Percentiles rank a stretch among this genome's conserved stretches.
Conservation (phyloP, 345 rosid genomes). For the Populus simonii region DNA sequence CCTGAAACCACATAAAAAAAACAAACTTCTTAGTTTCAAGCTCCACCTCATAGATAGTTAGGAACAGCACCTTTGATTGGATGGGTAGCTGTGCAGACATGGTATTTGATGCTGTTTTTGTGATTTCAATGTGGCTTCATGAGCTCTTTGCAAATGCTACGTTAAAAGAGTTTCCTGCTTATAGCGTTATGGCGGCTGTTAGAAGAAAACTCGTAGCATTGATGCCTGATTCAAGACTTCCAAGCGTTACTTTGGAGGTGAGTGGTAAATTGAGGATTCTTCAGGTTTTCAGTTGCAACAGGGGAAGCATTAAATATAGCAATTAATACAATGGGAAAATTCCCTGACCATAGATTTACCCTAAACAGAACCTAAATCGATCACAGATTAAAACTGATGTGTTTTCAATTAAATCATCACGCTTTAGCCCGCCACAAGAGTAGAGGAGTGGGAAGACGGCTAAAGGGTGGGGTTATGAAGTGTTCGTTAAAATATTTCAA, state of each 20-base stretch:
- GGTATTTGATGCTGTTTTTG: not conserved
- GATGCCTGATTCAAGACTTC: not conserved
- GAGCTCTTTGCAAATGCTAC: not conserved
- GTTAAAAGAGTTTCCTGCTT: not conserved
- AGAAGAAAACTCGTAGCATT: not conserved
- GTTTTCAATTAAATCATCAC: too few relatives aligned
- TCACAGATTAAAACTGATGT: too few relatives aligned
- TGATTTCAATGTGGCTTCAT: not conserved
- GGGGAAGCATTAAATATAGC: not conserved
- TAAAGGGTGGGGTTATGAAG: too few relatives aligned
- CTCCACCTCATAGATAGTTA: too few relatives aligned
- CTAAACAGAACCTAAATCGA: too few relatives aligned
- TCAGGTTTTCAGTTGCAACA: not conserved
- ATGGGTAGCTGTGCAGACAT: not conserved
- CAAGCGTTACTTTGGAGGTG: not conserved
- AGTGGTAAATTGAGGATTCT: not conserved
- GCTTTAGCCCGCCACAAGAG: too few relatives aligned
- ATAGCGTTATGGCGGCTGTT: not conserved
- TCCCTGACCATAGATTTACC: too few relatives aligned
- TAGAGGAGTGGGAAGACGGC: too few relatives aligned
- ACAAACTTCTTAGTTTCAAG: too few relatives aligned
- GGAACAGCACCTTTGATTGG: not conserved
- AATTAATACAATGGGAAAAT: too few relatives aligned
- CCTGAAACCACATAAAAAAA: too few relatives aligned
- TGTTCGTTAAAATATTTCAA: too few relatives aligned